Evolutionary conservation across 495 filamentous ascomycete genomes (phyloP), one percentile per base, ranked within the genome.

Genomic region (Oidiodendron maius): DNA sequence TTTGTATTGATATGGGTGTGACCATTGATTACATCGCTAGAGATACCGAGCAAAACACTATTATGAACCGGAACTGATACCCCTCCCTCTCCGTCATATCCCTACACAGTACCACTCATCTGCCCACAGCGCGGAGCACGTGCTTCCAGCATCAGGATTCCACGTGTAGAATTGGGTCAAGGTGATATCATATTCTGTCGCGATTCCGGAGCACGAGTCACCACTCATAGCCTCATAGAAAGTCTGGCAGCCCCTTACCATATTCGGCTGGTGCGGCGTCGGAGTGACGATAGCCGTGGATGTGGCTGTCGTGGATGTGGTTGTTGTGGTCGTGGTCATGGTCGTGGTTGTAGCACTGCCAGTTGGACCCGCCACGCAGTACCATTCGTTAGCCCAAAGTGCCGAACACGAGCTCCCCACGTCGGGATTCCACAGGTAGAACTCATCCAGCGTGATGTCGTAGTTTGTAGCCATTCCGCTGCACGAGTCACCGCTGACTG

Each of bases 331-430:
- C 3, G 18, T 25, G 4, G 46, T 9, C 10, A 36, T 48, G 4
- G 4, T 3, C 3, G 10, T 22, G 13, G 40, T 23, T 16, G 28
- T 25, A 22, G 3, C 8, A 4, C 39, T 30, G 17, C 46, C 39
- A 16, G 84, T 66, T 1, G 81, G 72, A 57, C 84, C 80, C 13
- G 80, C 80, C 20, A 75, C 74, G 21, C 75, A 67, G 13, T 84
- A 75, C 0, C 80, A 81, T 79, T 34, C 84, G 56, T n/a, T n/a
- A n/a, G n/a, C n/a, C n/a, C n/a, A n/a, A n/a, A n/a, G n/a, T n/a
- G n/a, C n/a, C n/a, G n/a, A n/a, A n/a, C 36, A 76, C 67, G 30
- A 78, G 72, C 43, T 72, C 72, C 28, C 28, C 8, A 32, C 28
- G n/a, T 8, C 28, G n/a, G 28, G 28, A n/a, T 32, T 32, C 28